Base-by-base conservation (phyloP, 2,329 filamentous ascomycete species). In the Proliferodiscus dingleyae region DNA sequence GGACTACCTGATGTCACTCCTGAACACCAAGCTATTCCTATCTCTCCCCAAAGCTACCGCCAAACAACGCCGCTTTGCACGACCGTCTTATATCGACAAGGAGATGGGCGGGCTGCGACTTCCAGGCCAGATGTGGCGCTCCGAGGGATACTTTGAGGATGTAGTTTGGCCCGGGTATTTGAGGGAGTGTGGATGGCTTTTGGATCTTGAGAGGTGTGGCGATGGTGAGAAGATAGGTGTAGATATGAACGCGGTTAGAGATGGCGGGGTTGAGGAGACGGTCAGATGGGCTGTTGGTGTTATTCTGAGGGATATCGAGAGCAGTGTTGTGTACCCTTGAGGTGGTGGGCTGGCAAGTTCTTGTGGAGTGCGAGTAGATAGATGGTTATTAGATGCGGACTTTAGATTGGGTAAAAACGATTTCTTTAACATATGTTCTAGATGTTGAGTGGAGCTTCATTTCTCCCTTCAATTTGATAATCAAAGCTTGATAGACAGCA, bases 111-210 rank as follows among this genome's bases (percentile, higher is more conserved):
- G 54, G 15, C 4, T 11, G 2, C 13, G 32, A 18, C 3, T 29
- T 16, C 51, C 52, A 2, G 60, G 59, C 1, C 47, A 63, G 40
- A 45, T 56, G 47, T 61, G 56, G 60, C 61, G 61, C 51, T 53
- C 45, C 2, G 49, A 55, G 29, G 60, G 53, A 10, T 63, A 62
- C 37, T 63, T 61, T 34, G 54, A 63, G 7, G 45, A 54, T 11
- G 56, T 62, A 36, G 55, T 52, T 34, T 59, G 59, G 56, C 37
- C 32, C 9, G 40, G 40, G n/a, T 52, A 50, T 37, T 23, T 30
- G n/a, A 34, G 49, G 23, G 34, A 50, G 13, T 37, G 46, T 45
- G 29, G 26, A 5, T 59, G 56, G 56, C 32, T 58, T 21, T 37
- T 53, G 13, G 38, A 39, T 11, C 28, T 16, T 33, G 38, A 16